These are phyloP conservation scores for Aureobasidium sp. DNA, from an alignment of 2,329 filamentous ascomycete species.

Conservation along the genomic window DNA sequence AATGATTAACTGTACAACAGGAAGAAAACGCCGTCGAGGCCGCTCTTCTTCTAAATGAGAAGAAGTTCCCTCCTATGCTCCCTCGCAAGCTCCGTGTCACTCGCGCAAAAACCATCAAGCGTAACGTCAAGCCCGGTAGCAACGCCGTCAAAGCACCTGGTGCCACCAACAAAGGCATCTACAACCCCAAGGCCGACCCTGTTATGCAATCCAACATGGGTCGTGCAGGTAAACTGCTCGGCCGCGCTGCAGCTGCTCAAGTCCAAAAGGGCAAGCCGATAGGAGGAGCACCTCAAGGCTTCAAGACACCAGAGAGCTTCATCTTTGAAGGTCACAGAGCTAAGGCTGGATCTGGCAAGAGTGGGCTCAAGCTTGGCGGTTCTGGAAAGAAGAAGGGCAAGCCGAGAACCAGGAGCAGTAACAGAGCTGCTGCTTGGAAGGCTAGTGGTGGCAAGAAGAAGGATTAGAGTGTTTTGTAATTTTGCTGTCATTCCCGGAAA, in stretches of 20 bases:
- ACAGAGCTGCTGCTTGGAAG: constrained; percentile 42
- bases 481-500: background rate
- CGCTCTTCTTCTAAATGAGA: constrained; percentile 80
- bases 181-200: constrained; percentile 63
- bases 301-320: constrained; percentile 59
- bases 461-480: background rate
- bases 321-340: constrained; percentile 79
- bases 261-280: constrained; percentile 1
- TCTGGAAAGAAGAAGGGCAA: constrained; percentile 44
- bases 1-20: constrained; percentile 19
- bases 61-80: constrained; percentile 92
- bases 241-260: constrained; percentile 52
- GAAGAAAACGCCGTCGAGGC: constrained; percentile 83
- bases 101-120: constrained; percentile 66
- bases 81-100: constrained; percentile 79
- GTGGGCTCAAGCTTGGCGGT: constrained; percentile 53
- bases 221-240: constrained; percentile 67
- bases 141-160: constrained; percentile 16
- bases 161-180: constrained; percentile 29
- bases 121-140: constrained; percentile 34
- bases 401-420: constrained; percentile 37
- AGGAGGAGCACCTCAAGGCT: constrained; percentile 22
- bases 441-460: constrained; percentile 20
- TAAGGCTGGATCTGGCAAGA: constrained; percentile 57
- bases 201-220: constrained; percentile 65